A percentile compares a stretch with the other conserved stretches of the same genome.
These are phyloP conservation scores for Metschnikowia santaceciliae DNA, from an alignment of 805 yeast genomes.

Conservation along the genomic window DNA sequence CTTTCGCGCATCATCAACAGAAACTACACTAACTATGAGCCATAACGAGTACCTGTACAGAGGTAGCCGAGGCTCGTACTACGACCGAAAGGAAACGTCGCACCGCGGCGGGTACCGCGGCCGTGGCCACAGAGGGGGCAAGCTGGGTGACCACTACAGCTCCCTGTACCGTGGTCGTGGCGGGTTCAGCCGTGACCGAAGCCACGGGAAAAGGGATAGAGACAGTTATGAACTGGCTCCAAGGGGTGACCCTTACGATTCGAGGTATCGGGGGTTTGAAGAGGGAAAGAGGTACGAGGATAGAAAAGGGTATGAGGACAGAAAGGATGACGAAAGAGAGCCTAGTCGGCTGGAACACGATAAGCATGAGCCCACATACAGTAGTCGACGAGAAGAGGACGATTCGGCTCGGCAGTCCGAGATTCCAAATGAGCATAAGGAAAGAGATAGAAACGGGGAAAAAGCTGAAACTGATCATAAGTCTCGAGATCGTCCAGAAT, in stretches of 20 bases:
- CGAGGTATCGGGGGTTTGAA: not conserved
- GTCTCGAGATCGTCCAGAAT: not conserved
- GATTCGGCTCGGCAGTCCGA: not conserved
- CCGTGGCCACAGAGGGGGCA: conserved; percentile 24
- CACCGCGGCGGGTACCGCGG: conserved; percentile 14
- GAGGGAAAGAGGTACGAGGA: not conserved
- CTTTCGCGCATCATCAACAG: not conserved
- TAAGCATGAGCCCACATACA: not conserved
- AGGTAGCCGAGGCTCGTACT: conserved; percentile 7
- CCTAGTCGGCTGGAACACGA: not conserved
- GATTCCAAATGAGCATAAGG: not conserved
- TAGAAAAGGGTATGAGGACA: not conserved
- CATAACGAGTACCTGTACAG: conserved; percentile 2
- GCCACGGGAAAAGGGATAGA: not conserved
- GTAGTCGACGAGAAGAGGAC: not conserved
- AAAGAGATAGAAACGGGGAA: not conserved
- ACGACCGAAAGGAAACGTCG: conserved; percentile 6
- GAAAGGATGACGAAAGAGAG: not conserved
- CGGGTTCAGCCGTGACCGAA: conserved; percentile 3
- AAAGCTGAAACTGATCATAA: not conserved
- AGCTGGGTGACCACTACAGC: conserved; percentile 15
- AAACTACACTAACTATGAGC: not conserved
- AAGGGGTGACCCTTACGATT: not conserved
- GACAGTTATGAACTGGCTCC: not conserved
- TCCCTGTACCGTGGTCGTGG: conserved; percentile 17